Percentiles rank a stretch among this genome's conserved stretches.
These are phyloP conservation scores for Coniochaeta prunicola DNA, from an alignment of 2,329 filamentous ascomycete genomes.

Conservation along the genomic window DNA sequence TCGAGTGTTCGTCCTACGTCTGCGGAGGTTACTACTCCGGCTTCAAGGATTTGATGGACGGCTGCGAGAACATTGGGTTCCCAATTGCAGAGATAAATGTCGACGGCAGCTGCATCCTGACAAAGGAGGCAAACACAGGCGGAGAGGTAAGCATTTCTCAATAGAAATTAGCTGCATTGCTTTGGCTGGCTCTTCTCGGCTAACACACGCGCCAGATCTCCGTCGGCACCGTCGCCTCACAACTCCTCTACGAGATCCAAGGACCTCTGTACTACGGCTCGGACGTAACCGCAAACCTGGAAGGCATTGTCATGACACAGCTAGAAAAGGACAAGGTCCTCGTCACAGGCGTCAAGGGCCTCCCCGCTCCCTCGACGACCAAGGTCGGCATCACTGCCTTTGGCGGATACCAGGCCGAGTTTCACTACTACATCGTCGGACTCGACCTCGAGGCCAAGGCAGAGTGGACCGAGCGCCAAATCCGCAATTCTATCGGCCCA, in stretches of 20 bases:
- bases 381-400: constrained; percentile 19
- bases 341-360: constrained; percentile 24
- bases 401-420: constrained; percentile 18
- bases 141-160: constrained; percentile 11
- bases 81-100: constrained; percentile 40
- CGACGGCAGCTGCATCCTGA: constrained; percentile 27
- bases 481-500: constrained; percentile 13
- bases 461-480: constrained; percentile 11
- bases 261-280: constrained; percentile 25
- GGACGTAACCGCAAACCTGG: constrained; percentile 23
- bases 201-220: constrained; percentile 1
- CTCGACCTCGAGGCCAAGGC: constrained; percentile 14
- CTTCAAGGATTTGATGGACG: constrained; percentile 32
- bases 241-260: constrained; percentile 30
- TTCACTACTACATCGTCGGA: constrained; percentile 11
- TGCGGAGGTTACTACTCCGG: constrained; percentile 40
- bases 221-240: constrained; percentile 12
- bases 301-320: constrained; percentile 35
- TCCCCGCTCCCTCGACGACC: constrained; percentile 22
- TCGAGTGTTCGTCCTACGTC: constrained; percentile 37
- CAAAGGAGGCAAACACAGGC: constrained; percentile 16
- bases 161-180: too few species aligned
- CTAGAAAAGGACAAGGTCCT: constrained; percentile 21
- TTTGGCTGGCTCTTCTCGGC: background rate
- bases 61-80: constrained; percentile 35